Conservation (phyloP, 805 yeast species). For the Lipomyces yamanashiensis region DNA sequence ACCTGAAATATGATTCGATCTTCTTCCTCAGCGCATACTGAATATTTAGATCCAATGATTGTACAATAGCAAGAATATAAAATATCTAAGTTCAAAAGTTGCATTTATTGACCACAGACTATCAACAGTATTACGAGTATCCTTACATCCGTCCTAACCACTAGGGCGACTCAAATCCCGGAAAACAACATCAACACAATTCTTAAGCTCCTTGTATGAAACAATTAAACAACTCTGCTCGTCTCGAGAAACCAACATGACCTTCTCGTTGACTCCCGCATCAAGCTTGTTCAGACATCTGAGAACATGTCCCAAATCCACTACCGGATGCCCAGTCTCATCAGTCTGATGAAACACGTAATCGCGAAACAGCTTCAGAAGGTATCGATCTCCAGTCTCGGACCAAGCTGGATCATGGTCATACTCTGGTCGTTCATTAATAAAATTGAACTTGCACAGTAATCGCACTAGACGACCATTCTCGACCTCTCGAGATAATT, state of each 20-base stretch:
- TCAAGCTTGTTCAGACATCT: conserved; percentile 84
- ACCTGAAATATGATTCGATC: conserved; percentile 18
- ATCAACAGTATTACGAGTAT: background rate
- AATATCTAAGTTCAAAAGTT: background rate
- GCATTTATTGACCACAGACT: background rate
- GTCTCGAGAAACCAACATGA: conserved; percentile 80
- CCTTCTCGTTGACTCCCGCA: conserved; percentile 84
- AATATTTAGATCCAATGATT: background rate
- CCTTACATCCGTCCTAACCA: conserved; percentile 7
- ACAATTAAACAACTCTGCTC: conserved; percentile 84
- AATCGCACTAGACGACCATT: conserved; percentile 85
- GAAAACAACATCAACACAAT: conserved; percentile 33
- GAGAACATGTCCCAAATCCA: conserved; percentile 83
- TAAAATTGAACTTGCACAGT: conserved; percentile 77
- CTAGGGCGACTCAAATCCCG: conserved; percentile 28
- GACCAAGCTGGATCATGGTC: conserved; percentile 64
- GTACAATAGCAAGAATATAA: background rate
- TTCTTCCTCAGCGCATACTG: background rate
- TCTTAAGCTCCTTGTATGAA: conserved; percentile 74
- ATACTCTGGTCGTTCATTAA: conserved; percentile 73
- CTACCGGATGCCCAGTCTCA: conserved; percentile 72
- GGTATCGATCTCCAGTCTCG: conserved; percentile 75
- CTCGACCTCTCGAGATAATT: conserved; percentile 73
- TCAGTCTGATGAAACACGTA: conserved; percentile 84
- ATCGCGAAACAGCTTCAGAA: conserved; percentile 76